Conservation (phyloP, 768 basidiomycete genomes). For the Leucosporidium yakuticum region DNA sequence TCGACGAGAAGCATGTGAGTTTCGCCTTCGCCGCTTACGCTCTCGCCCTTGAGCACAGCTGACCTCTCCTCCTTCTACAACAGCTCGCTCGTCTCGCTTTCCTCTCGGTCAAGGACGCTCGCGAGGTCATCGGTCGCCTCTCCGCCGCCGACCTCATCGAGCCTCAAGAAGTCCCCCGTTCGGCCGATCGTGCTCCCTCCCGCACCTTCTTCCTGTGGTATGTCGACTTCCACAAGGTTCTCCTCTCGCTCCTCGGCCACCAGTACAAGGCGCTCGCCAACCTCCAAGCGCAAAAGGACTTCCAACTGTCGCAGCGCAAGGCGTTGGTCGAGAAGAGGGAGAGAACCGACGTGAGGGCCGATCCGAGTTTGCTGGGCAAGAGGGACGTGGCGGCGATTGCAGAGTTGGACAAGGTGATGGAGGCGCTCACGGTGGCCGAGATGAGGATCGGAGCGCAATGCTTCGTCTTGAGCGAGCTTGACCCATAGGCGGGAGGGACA, state of each 20-base stretch:
- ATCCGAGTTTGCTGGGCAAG: conserved; percentile 61
- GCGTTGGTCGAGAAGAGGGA: conserved; percentile 74
- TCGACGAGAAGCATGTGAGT: conserved; percentile 87
- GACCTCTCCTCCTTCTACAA: neutral
- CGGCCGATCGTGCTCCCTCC: conserved; percentile 78
- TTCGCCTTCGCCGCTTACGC: neutral
- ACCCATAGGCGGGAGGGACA: conserved; percentile 4
- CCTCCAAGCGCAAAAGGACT: conserved; percentile 63
- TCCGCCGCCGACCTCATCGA: conserved; percentile 76
- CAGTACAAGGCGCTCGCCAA: conserved; percentile 90
- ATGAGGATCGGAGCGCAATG: conserved; percentile 80
- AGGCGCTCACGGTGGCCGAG: conserved; percentile 72
- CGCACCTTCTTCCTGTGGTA: conserved; percentile 93
- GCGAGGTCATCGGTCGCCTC: conserved; percentile 69
- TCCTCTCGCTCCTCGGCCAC: conserved; percentile 64
- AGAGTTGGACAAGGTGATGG: conserved; percentile 67
- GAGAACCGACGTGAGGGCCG: conserved; percentile 68
- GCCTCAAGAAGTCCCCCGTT: conserved; percentile 87
- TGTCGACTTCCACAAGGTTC: conserved; percentile 77
- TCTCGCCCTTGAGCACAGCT: neutral
- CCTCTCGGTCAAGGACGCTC: conserved; percentile 82
- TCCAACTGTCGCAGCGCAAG: conserved; percentile 61
- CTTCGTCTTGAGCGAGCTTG: conserved; percentile 71
- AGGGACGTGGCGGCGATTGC: conserved; percentile 68
- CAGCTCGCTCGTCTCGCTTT: conserved; percentile 90